A percentile compares a stretch with the other conserved stretches of the same genome.
Conservation (phyloP, 2,329 filamentous ascomycete genomes). For the Ceratocystis destructans region DNA sequence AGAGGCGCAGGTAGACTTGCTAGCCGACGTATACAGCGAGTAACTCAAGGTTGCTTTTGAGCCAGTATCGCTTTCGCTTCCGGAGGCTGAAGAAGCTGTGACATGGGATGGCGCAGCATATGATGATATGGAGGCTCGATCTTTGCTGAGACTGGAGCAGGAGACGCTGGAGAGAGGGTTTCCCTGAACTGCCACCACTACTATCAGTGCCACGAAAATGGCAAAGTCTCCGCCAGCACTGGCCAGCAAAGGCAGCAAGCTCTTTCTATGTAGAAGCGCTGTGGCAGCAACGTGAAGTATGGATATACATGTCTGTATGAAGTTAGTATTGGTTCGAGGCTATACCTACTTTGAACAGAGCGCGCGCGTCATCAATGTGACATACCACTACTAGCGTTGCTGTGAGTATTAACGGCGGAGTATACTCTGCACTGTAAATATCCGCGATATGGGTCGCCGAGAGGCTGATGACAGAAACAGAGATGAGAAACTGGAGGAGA, state of each 20-base stretch:
- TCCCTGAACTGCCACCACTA: slow-evolving; percentile 64
- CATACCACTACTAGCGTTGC: slow-evolving; percentile 68
- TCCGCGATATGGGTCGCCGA: slow-evolving; percentile 68
- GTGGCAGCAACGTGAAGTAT: slow-evolving; percentile 67
- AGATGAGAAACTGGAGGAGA: slow-evolving; percentile 53
- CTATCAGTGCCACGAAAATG: slow-evolving; percentile 63
- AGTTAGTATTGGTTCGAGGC: neutral
- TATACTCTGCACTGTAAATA: slow-evolving; percentile 52
- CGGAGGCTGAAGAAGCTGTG: neutral
- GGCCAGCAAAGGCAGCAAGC: slow-evolving; percentile 60
- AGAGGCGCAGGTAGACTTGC: slow-evolving; percentile 58
- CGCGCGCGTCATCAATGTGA: slow-evolving; percentile 21
- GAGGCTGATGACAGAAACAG: slow-evolving; percentile 68
- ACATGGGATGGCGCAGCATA: neutral
- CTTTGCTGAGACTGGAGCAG: slow-evolving; percentile 41
- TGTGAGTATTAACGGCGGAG: slow-evolving; percentile 58
- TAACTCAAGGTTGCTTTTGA: slow-evolving; percentile 23
- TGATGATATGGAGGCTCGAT: slow-evolving; percentile 24
- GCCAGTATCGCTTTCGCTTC: slow-evolving; percentile 22
- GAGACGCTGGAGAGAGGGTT: slow-evolving; percentile 66
- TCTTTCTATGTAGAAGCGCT: slow-evolving; percentile 68
- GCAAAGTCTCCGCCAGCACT: slow-evolving; percentile 50
- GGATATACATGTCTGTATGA: slow-evolving; percentile 57
- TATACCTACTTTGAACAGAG: no score
- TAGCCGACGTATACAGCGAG: slow-evolving; percentile 37